Conservation (phyloP, 2,329 filamentous ascomycete genomes). For the Exophiala sideris region DNA sequence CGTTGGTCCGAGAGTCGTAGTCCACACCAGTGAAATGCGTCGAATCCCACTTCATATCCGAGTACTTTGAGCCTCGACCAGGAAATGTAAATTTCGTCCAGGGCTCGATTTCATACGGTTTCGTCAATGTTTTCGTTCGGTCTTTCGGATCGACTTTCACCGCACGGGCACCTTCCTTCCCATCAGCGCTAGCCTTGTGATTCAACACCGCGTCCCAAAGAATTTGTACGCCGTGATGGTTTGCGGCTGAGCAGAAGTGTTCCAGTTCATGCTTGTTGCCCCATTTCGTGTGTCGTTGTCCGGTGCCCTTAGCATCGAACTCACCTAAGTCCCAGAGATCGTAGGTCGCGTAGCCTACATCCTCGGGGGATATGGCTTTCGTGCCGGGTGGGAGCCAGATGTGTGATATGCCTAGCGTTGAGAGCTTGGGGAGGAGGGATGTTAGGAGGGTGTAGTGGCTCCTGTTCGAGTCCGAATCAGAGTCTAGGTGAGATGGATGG, state of each 20-base stretch:
- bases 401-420: slow-evolving; percentile 58
- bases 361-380: slow-evolving; percentile 58
- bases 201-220: slow-evolving; percentile 71
- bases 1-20: slow-evolving; percentile 56
- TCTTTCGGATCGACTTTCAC: slow-evolving; percentile 63
- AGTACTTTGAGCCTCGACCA: slow-evolving; percentile 59
- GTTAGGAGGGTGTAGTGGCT: slow-evolving; percentile 60
- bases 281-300: slow-evolving; percentile 60
- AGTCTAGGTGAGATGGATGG: too few relatives aligned
- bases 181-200: slow-evolving; percentile 67
- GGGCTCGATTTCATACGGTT: slow-evolving; percentile 61
- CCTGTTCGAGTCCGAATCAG: slow-evolving; percentile 42
- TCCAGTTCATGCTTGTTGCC: slow-evolving; percentile 61
- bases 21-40: slow-evolving; percentile 67
- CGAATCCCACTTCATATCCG: slow-evolving; percentile 61
- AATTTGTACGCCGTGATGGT: slow-evolving; percentile 53
- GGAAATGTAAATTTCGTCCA: slow-evolving; percentile 67
- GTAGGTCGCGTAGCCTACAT: slow-evolving; percentile 66
- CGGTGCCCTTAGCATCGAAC: slow-evolving; percentile 65
- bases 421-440: slow-evolving; percentile 52
- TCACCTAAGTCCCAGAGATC: slow-evolving; percentile 69
- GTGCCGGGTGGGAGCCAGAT: slow-evolving; percentile 70
- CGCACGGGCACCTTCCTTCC: slow-evolving; percentile 59
- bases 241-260: slow-evolving; percentile 50
- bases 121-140: slow-evolving; percentile 53